Base-by-base conservation (phyloP, 495 filamentous ascomycete species). In the Daldinia vernicosa region DNA sequence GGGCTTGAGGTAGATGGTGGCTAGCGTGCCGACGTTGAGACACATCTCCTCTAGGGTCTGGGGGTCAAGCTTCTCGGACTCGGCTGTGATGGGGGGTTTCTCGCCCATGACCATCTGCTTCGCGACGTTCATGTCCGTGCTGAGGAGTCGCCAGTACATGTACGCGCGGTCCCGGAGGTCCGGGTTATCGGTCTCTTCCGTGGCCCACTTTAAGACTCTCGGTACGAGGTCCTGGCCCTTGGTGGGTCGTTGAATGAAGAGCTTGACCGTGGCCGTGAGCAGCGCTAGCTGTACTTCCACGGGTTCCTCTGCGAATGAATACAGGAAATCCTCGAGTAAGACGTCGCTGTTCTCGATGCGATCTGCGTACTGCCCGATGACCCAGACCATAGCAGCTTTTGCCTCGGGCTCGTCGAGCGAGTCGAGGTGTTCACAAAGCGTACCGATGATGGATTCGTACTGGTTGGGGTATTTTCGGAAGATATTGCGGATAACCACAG, bases 351-450 rank as follows among this genome's bases (percentile, higher is more conserved):
- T 98, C 69, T 98, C 94, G 72, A 99, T 99, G 17, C 95, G 90
- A 75, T 93, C 92, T 7, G 95, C 96, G 77, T 99, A 99, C 74
- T 99, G 93, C 2, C 95, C 95, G 74, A 99, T 98, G 60, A 99
- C 93, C 95, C 95, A 99, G 68, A 99, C 96, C 88, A 99, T 95
- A n/a, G 95, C 95, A 4, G 95, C 93, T 78, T 98, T 99, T 40
- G 95, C 95, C 77, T 99, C 95, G n/a, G 95, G 95, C 77, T 99
- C 95, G 76, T 99, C 95, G 27, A 99, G 86, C 6, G 93, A 95
- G 82, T 99, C 95, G 39, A 99, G 88, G 77, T 99, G 93, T 80
- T 97, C 92, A 81, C 97, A 98, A 1, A 99, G 88, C 6, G 93
- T 93, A 14, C 90, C 89, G 78, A 99, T 99, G 81, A 99, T 98